Conservation (phyloP, 805 yeast species). For the Metschnikowia amazonensis region DNA sequence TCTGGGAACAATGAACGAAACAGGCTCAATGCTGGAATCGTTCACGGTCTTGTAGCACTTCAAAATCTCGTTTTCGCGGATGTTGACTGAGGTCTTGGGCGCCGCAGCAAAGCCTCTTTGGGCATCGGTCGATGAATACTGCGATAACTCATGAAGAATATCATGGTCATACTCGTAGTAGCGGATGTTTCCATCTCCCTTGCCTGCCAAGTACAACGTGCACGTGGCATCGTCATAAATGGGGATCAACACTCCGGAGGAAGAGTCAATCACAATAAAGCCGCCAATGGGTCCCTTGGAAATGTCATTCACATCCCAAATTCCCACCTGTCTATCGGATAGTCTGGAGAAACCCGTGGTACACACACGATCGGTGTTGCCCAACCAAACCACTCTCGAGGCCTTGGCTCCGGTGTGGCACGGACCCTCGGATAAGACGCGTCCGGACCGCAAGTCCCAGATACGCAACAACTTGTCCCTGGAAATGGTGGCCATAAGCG, state of each 20-base stretch:
- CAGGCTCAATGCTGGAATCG: conserved; percentile 82
- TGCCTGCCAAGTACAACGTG: conserved; percentile 87
- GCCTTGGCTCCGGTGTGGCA: conserved; percentile 94
- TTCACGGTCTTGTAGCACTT: conserved; percentile 83
- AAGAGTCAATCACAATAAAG: conserved; percentile 77
- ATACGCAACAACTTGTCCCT: conserved; percentile 88
- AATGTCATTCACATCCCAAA: conserved; percentile 82
- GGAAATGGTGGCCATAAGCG: conserved; percentile 79
- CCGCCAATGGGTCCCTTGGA: conserved; percentile 86
- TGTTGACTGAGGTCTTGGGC: conserved; percentile 77
- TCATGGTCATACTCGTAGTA: conserved; percentile 88
- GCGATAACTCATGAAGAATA: conserved; percentile 78
- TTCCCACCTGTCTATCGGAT: conserved; percentile 91
- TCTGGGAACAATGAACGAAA: conserved; percentile 91
- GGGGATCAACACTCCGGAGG: conserved; percentile 93
- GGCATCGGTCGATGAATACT: conserved; percentile 82
- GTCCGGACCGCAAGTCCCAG: conserved; percentile 83
- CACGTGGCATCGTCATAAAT: conserved; percentile 78
- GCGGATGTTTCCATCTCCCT: conserved; percentile 96
- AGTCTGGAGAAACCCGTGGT: conserved; percentile 93
- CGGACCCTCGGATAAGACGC: conserved; percentile 73
- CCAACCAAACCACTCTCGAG: conserved; percentile 86
- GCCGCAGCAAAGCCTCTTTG: conserved; percentile 94
- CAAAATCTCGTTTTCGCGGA: conserved; percentile 80
- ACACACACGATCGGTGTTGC: conserved; percentile 75